These are phyloP conservation scores for Penicillium roqueforti DNA, from an alignment of 495 filamentous ascomycete species.

Conservation along the genomic window DNA sequence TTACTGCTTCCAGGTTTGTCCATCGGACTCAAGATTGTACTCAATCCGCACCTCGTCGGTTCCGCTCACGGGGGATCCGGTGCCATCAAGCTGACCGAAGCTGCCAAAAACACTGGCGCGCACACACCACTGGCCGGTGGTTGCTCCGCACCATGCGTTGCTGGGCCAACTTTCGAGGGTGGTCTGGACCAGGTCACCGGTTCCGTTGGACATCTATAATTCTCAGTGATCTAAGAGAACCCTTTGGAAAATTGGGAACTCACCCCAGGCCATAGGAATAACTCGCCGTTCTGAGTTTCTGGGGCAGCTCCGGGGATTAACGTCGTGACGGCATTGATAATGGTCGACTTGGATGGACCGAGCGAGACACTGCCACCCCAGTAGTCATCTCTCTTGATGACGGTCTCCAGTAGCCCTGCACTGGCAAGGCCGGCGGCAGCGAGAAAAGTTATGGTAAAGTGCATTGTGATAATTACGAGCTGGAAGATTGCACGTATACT, in stretches of 20 bases:
- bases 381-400: constrained; percentile 24
- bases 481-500: background rate
- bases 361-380: constrained; percentile 41
- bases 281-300: constrained; percentile 31
- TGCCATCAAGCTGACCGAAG: constrained; percentile 35
- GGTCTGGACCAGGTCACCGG: constrained; percentile 40
- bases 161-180: constrained; percentile 33
- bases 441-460: constrained; percentile 3
- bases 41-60: constrained; percentile 33
- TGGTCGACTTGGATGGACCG: constrained; percentile 37
- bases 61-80: constrained; percentile 25
- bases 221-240: background rate
- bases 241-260: background rate
- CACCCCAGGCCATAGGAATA: constrained; percentile 40
- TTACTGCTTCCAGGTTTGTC: constrained; percentile 34
- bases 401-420: constrained; percentile 2
- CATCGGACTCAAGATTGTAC: constrained; percentile 30
- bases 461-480: constrained; percentile 4
- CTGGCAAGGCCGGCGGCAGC: constrained; percentile 6
- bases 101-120: constrained; percentile 38
- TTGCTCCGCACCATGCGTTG: constrained; percentile 37
- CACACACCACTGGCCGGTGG: constrained; percentile 36
- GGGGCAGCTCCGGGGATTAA: constrained; percentile 37
- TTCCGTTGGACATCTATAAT: constrained; percentile 38
- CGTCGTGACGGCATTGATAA: constrained; percentile 40